Conservation (phyloP, 2,329 filamentous ascomycete species). For the Coleophoma cylindrospora region DNA sequence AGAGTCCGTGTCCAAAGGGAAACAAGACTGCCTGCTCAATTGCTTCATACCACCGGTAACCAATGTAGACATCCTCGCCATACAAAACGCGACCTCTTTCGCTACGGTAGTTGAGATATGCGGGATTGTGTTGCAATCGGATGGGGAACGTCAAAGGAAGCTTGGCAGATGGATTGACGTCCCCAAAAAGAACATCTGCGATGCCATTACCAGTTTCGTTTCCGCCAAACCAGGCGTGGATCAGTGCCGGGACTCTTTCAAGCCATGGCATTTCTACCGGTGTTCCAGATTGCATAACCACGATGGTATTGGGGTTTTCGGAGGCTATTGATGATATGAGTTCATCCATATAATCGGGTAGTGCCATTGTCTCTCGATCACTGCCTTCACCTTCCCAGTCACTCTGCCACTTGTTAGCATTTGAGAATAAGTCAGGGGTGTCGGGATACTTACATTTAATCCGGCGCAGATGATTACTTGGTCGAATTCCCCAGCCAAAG, state of each 20-base stretch:
- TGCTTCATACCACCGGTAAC: constrained; percentile 60
- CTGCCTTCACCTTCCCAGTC: constrained; percentile 77
- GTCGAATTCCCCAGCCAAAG: constrained; percentile 61
- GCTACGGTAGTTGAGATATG: constrained; percentile 49
- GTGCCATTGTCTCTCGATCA: constrained; percentile 72
- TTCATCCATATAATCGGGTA: constrained; percentile 66
- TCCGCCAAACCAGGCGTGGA: constrained; percentile 82
- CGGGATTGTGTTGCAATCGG: constrained; percentile 50
- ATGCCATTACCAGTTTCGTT: constrained; percentile 78
- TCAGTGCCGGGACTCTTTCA: constrained; percentile 43
- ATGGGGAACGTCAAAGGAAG: constrained; percentile 54
- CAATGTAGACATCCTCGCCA: constrained; percentile 59
- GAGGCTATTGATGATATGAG: constrained; percentile 61
- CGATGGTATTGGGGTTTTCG: constrained; percentile 57
- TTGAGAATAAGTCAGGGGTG: no score
- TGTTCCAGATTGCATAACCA: constrained; percentile 72
- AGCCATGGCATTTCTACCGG: constrained; percentile 68
- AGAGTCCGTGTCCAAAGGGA: constrained; percentile 74
- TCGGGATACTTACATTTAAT: constrained; percentile 36
- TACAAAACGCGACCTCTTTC: constrained; percentile 56
- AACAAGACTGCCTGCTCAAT: constrained; percentile 59
- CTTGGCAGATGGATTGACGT: constrained; percentile 68
- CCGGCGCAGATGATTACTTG: constrained; percentile 73
- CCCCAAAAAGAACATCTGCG: constrained; percentile 70
- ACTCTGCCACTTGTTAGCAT: constrained; percentile 35